Percentiles rank a stretch among this genome's conserved stretches.
phyloP scores from a whole-genome alignment of 2,329 filamentous ascomycete genomes.

The Penicillium sp. region DNA sequence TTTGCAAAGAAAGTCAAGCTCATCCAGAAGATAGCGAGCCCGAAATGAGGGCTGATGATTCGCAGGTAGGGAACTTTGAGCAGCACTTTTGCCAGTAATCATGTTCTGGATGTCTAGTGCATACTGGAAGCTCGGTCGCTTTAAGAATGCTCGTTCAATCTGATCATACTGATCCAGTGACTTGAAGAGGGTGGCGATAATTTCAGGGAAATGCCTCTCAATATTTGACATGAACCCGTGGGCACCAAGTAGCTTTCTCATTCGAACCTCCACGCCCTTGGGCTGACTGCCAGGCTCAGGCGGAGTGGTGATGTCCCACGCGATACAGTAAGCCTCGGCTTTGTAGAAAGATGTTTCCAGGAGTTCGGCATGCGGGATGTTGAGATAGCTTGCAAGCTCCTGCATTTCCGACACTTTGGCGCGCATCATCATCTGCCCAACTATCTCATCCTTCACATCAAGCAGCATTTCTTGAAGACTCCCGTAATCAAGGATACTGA shows the following conservation, averaged over 20 bases:
- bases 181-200: conserved; percentile 71
- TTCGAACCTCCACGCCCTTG: conserved; percentile 58
- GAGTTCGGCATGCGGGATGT: conserved; percentile 53
- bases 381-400: conserved; percentile 57
- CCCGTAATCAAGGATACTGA: conserved; percentile 73
- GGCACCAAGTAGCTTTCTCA: conserved; percentile 66
- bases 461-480: conserved; percentile 63
- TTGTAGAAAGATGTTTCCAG: conserved; percentile 69
- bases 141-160: conserved; percentile 63
- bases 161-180: conserved; percentile 72
- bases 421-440: conserved; percentile 78
- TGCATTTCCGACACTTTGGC: conserved; percentile 61
- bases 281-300: conserved; percentile 42
- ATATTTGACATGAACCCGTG: conserved; percentile 61
- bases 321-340: conserved; percentile 76
- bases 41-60: conserved; percentile 86
- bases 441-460: conserved; percentile 70
- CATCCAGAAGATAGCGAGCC: conserved; percentile 68
- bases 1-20: conserved; percentile 73
- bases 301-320: conserved; percentile 61
- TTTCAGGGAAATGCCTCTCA: conserved; percentile 67
- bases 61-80: conserved; percentile 61
- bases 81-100: conserved; percentile 67
- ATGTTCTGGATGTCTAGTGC: conserved; percentile 61
- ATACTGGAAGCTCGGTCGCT: conserved; percentile 54